Evolutionary conservation across 306 rosid species (phyloP).

Genomic region (Alnus glutinosa): DNA sequence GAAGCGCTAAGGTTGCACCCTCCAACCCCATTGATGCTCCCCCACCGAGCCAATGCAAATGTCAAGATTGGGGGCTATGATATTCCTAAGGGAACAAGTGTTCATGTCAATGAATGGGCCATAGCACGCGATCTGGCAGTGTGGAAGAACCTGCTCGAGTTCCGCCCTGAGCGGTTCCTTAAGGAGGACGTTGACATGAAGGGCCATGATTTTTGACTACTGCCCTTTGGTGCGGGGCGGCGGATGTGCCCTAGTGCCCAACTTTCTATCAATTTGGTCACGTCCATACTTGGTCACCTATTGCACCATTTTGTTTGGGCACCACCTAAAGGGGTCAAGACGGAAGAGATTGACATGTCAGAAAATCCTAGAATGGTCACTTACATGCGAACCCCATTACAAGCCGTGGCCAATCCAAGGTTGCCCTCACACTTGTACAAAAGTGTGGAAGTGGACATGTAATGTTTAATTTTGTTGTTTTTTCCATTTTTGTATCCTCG

Average conservation of each 20-base stretch:
- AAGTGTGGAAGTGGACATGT: constrained; percentile 56
- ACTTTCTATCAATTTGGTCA: constrained; percentile 75
- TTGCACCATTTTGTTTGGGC: constrained; percentile 82
- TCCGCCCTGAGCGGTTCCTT: constrained; percentile 80
- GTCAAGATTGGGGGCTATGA: constrained; percentile 87
- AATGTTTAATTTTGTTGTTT: constrained; percentile 6
- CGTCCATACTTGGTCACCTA: constrained; percentile 82
- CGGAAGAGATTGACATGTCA: constrained; percentile 71
- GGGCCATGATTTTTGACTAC: constrained; percentile 74
- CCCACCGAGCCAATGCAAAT: constrained; percentile 68
- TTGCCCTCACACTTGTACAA: constrained; percentile 65
- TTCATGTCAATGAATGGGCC: constrained; percentile 90
- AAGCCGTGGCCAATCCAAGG: constrained; percentile 71
- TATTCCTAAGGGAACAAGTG: constrained; percentile 80
- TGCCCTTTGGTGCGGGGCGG: constrained; percentile 88
- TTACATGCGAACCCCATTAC: constrained; percentile 72
- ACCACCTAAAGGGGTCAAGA: constrained; percentile 44
- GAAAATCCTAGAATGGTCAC: constrained; percentile 84
- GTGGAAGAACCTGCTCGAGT: constrained; percentile 68
- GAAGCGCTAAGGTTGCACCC: constrained; percentile 86
- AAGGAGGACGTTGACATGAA: constrained; percentile 96
- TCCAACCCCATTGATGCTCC: constrained; percentile 93
- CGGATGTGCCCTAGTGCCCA: constrained; percentile 87
- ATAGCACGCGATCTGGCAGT: constrained; percentile 68
- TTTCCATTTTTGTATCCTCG: neutral